Conservation (phyloP, 2,329 filamentous ascomycete genomes). For the Anthostomella pinea region DNA sequence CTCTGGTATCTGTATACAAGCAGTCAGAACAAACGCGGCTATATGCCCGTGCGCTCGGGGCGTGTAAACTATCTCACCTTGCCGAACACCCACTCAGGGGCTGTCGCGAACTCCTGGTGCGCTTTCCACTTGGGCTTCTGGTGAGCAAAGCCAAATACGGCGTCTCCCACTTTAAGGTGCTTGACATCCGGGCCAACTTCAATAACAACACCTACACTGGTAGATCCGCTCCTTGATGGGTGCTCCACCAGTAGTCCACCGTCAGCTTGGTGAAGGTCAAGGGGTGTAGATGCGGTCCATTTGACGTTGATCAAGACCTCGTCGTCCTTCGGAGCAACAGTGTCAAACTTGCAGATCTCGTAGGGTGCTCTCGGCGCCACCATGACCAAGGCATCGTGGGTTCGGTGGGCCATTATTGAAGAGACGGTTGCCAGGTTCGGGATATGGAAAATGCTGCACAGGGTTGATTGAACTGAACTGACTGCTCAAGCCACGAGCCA, state of each 20-base stretch:
- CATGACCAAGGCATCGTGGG: slow-evolving; percentile 27
- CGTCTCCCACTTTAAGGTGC: slow-evolving; percentile 49
- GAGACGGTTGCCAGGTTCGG: background rate
- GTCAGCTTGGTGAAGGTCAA: slow-evolving; percentile 61
- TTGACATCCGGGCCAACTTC: slow-evolving; percentile 44
- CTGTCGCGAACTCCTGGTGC: slow-evolving; percentile 54
- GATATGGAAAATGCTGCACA: background rate
- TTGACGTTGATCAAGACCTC: slow-evolving; percentile 53
- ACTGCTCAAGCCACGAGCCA: background rate
- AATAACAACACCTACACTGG: slow-evolving; percentile 51
- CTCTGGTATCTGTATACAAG: slow-evolving; percentile 21
- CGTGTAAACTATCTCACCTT: slow-evolving; percentile 27
- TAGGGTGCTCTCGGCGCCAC: slow-evolving; percentile 25
- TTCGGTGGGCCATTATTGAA: slow-evolving; percentile 16
- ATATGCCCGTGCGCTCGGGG: background rate
- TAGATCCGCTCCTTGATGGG: slow-evolving; percentile 50
- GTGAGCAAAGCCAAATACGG: slow-evolving; percentile 55
- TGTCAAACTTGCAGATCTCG: slow-evolving; percentile 25
- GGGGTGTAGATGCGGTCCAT: slow-evolving; percentile 59
- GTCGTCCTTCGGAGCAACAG: slow-evolving; percentile 34
- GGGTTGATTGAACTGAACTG: no score
- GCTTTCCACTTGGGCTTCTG: slow-evolving; percentile 45
- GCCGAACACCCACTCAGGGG: slow-evolving; percentile 47
- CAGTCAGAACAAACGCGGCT: no score
- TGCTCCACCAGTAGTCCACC: slow-evolving; percentile 52